These are phyloP conservation scores for Neophaeococcomyces mojaviensis DNA, from an alignment of 2,329 filamentous ascomycete species.

Conservation along the genomic window DNA sequence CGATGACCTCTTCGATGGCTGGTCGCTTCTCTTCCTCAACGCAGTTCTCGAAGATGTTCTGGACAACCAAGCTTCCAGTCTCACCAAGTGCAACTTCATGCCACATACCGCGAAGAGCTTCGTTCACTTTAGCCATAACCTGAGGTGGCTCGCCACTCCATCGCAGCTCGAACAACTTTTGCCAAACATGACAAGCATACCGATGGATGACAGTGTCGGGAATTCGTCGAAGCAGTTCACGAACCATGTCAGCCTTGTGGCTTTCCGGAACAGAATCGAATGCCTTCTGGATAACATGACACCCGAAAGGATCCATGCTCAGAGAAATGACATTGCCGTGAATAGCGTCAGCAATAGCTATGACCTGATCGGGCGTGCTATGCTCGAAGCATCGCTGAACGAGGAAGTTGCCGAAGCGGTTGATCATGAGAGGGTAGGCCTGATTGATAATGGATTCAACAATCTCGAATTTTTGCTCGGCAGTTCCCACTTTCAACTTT, in stretches of 20 bases:
- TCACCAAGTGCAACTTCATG: conserved; percentile 95
- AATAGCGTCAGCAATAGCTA: conserved; percentile 90
- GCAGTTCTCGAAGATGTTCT: conserved; percentile 99
- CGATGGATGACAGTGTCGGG: conserved; percentile 97
- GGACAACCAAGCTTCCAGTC: conserved; percentile 93
- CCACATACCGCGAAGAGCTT: conserved; percentile 93
- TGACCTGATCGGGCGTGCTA: conserved; percentile 85
- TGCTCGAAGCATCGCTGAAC: conserved; percentile 99
- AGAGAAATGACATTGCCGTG: conserved; percentile 87
- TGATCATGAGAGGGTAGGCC: conserved; percentile 93
- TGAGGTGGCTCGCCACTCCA: conserved; percentile 93
- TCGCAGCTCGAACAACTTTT: conserved; percentile 95
- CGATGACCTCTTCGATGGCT: conserved; percentile 92
- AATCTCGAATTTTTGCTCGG: conserved; percentile 94
- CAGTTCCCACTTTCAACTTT: conserved; percentile 93
- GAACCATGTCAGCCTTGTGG: conserved; percentile 98
- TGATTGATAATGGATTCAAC: conserved; percentile 93
- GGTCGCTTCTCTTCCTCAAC: conserved; percentile 97
- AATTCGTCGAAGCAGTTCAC: conserved; percentile 87
- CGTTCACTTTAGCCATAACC: conserved; percentile 96
- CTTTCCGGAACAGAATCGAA: conserved; percentile 97
- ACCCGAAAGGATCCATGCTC: conserved; percentile 98
- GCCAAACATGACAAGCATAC: conserved; percentile 98
- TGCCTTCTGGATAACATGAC: conserved; percentile 96
- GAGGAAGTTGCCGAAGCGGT: conserved; percentile 96